Evolutionary conservation across 73 alveolate genomes (phyloP), one percentile per base, ranked within the genome.

Genomic region (Durusdinium trenchii): DNA sequence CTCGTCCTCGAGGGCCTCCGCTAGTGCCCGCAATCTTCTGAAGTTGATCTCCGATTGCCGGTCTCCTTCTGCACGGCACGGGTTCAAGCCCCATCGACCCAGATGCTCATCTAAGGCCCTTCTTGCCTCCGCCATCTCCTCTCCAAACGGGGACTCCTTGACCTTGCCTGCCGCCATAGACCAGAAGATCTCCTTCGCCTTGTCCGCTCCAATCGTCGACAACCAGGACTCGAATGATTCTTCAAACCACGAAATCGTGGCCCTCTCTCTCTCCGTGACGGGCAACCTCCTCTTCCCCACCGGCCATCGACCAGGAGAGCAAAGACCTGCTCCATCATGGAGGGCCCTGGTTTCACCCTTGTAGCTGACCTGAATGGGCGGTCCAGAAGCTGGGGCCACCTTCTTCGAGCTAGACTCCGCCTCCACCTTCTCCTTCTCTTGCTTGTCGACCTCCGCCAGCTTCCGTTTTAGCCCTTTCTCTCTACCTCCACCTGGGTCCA

Each of bases 271-370:
- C 7, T 6, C 51, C 7, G 32, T 36, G 51, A 71, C 32, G 26
- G 50, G 6, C 10, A 35, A 30, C 9, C 40, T 48, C 4, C 84
- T 18, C 32, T 48, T 45, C 6, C 26, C 50, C 32, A 71, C 40
- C 6, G 84, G 84, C 84, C 84, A 71, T 48, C 84, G 5, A 18
- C 84, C 84, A 14, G 84, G 84, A 18, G 84, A 71, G 51, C 35
- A 48, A 23, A 71, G 84, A 9, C 84, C 84, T 30, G 51, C 84
- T 3, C 84, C 84, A 32, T 71, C 84, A 48, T 32, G 50, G 50
- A 71, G 35, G 51, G 84, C 51, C 50, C 84, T 9, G 32, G 84
- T 36, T 18, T 45, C 35, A 28, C 84, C 84, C 40, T 71, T 71
- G 84, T 71, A 71, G 51, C 47, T 36, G 32, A 48, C 84, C 84